These are phyloP conservation scores for Takakia lepidozioides DNA, from an alignment of 225 moss, liverwort and hornwort genomes.

Conservation along the genomic window DNA sequence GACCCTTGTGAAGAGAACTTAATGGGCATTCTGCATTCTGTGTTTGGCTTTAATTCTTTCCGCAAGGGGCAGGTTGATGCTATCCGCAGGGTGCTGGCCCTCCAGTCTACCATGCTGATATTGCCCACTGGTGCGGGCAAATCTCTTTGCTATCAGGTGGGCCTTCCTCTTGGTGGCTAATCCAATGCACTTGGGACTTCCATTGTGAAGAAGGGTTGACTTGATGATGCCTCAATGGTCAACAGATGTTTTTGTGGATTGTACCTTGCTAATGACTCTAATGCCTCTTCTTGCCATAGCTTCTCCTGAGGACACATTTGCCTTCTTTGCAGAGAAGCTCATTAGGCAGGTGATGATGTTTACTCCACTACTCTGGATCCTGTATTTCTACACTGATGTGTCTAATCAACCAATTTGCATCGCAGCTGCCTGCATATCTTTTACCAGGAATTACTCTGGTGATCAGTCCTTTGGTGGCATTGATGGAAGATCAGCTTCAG, in stretches of 20 bases:
- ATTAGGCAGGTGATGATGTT: no score
- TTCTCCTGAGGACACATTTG: no score
- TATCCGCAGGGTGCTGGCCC: conserved; percentile 53
- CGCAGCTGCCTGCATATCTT: conserved; percentile 68
- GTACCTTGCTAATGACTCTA: no score
- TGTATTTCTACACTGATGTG: neutral
- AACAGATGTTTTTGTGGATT: no score
- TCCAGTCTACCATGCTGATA: conserved; percentile 72
- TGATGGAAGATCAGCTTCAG: conserved; percentile 86
- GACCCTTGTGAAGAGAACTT: conserved; percentile 48
- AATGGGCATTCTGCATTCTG: conserved; percentile 34
- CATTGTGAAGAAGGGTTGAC: no score
- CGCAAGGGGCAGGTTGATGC: conserved; percentile 68
- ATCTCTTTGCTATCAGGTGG: conserved; percentile 91
- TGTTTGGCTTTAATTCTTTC: conserved; percentile 56
- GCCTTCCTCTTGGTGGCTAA: neutral
- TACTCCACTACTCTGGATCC: no score
- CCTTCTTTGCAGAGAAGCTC: no score
- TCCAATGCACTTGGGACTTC: no score
- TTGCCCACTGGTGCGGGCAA: conserved; percentile 94
- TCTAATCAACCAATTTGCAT: neutral
- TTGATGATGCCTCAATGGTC: no score
- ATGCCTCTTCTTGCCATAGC: no score
- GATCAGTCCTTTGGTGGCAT: conserved; percentile 85
- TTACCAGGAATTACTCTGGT: conserved; percentile 78